A percentile compares a stretch with the other conserved stretches of the same genome.
Conservation (phyloP, 2,329 filamentous ascomycete genomes). For the Lecanoromycetidae sp. region DNA sequence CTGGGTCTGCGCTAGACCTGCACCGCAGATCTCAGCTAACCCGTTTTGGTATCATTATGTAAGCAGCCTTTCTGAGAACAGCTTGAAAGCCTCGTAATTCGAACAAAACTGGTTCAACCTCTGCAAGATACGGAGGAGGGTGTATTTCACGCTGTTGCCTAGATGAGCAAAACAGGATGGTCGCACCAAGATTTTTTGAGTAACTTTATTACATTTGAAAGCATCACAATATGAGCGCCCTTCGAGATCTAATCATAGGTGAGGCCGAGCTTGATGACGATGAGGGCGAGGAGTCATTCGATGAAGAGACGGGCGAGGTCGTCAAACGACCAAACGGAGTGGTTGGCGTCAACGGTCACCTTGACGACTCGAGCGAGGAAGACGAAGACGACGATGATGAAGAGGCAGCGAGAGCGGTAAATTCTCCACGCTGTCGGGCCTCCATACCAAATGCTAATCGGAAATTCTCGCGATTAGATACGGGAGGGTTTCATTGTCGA, state of each 20-base stretch:
- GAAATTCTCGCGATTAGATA: constrained; percentile 42
- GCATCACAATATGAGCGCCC: constrained; percentile 41
- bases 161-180: too few species aligned
- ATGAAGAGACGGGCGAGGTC: constrained; percentile 59
- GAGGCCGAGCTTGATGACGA: constrained; percentile 82
- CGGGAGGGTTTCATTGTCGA: constrained; percentile 94
- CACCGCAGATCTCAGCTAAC: background rate
- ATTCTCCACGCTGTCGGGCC: constrained; percentile 19
- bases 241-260: constrained; percentile 60
- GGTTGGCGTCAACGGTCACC: constrained; percentile 32
- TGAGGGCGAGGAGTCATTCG: constrained; percentile 67
- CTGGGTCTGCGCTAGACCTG: too few species aligned
- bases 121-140: too few species aligned
- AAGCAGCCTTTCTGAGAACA: too few species aligned
- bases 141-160: too few species aligned
- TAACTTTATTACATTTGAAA: background rate
- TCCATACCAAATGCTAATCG: constrained; percentile 3
- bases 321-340: constrained; percentile 28
- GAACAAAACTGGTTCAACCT: too few species aligned
- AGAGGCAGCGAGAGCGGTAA: constrained; percentile 65
- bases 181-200: too few species aligned
- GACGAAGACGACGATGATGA: constrained; percentile 88
- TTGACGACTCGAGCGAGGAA: constrained; percentile 83
- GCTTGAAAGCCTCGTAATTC: too few species aligned
- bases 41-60: background rate